Base-by-base conservation (phyloP, 495 filamentous ascomycete genomes). In the Coniosporium apollinis region DNA sequence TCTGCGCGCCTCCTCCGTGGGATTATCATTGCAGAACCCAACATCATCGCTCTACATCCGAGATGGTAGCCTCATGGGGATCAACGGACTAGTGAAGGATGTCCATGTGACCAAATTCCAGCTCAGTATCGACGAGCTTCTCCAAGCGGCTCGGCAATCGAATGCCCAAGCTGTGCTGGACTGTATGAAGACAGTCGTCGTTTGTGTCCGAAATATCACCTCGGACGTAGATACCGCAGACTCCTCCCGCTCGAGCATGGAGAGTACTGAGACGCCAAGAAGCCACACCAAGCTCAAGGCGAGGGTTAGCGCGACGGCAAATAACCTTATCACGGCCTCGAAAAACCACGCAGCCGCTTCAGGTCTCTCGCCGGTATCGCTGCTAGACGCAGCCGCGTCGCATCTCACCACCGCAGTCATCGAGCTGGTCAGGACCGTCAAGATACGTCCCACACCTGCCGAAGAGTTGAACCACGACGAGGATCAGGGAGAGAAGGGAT, bases 71-170 rank as follows among this genome's bases (percentile, higher is more conserved):
- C 72, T 93, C 43, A 65, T 76, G 15, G 65, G 78, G 38, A 64
- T 70, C 7, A 66, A 79, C 33, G 89, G 89, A 2, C 50, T 87
- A 17, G 72, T 97, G 31, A 82, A 78, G 56, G 86, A 94, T 56
- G 70, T 94, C 15, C 78, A 94, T 58, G 72, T 97, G 30, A 94
- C 89, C 22, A 82, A 82, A 43, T 96, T 92, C 65, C 89, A 97
- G 52, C 78, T 94, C 43, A 72, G 85, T 11, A 79, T 97, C 38
- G 89, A 96, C 49, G 89, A 94, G 48, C 69, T 96, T 4, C 63
- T 97, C n/a, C 74, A 73, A 22, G 64, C 64, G 28, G 82, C 82
- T 3, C 74, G 87, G 11, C 65, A 59, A 18, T 70, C 77, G n/a
- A 74, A 79, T 33, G 74, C 82, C 0, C 65, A 70, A 19, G 62